Base-by-base conservation (phyloP, 257 asterid genomes). In the Nicotiana knightiana region DNA sequence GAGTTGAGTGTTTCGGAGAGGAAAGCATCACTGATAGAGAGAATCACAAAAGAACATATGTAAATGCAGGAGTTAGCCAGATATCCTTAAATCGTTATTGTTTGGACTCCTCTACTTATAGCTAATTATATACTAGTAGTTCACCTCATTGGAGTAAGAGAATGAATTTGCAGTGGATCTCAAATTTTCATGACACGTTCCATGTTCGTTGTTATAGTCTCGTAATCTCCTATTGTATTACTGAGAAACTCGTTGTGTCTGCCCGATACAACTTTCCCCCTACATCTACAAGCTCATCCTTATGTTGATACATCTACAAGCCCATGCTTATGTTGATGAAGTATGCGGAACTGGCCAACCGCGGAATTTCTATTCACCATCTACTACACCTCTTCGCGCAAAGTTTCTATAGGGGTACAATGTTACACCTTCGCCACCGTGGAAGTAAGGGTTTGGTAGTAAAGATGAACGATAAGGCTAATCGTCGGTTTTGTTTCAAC, bases 51-150 rank as follows among this genome's bases (percentile, higher is more conserved):
- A 81, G 95, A 84, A 67, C 91, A 86, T 87, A 83, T 81, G 86
- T 91, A 89, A 85, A 87, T 93, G 89, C 93, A 87, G 90, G 97
- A 93, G 82, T 79, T 96, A 88, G 86, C 89, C 30, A 90, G 84
- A 96, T 96, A 93, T 92, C 99, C 98, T 93, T 86, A 24, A 32
- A 59, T 81, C 73, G 82, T 13, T 66, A 48, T 76, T 81, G 53
- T 32, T 67, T 84, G 48, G 78, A 53, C 77, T 81, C 51, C 51
- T 43, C 57, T 83, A 64, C 59, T 17, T 58, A 64, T 63, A 21
- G 83, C 12, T 21, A 64, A 17, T 54, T 7, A n/a, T 80, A 33
- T 80, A 32, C 48, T 63, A 64, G 24, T 21, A 21, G 64, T 67
- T 80, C 58, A 64, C 63, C 39, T 57, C 32, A 80, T 63, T 64